Conservation (phyloP, 2,329 filamentous ascomycete genomes). For the Colletotrichum sp. region DNA sequence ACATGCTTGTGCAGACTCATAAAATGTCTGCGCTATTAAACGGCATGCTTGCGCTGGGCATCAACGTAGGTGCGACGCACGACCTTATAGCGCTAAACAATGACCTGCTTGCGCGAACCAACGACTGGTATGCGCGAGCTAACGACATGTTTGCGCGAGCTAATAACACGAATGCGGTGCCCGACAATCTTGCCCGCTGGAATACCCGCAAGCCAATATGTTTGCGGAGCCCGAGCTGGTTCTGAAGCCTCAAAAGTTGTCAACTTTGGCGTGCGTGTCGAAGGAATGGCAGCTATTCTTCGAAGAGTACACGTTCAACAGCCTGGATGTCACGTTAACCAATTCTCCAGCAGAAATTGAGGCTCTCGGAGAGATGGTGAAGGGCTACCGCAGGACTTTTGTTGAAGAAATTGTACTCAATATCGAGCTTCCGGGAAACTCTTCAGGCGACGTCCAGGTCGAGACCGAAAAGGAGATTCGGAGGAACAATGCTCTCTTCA, state of each 20-base stretch:
- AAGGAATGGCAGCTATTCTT: background rate
- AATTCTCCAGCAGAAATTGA: background rate
- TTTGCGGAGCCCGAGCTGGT: background rate
- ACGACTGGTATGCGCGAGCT: too few relatives aligned
- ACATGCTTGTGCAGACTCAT: background rate
- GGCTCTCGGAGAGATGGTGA: background rate
- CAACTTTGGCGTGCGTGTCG: background rate
- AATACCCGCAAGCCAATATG: background rate
- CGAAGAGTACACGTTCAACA: background rate
- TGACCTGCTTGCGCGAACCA: too few relatives aligned
- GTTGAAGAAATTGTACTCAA: background rate
- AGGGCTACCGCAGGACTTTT: background rate
- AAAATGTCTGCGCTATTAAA: background rate
- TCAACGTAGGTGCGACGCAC: background rate
- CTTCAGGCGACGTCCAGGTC: background rate
- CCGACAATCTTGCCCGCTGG: background rate
- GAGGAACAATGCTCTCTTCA: background rate
- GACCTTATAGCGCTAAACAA: background rate
- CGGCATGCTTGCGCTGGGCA: background rate
- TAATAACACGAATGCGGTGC: background rate
- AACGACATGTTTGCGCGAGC: too few relatives aligned
- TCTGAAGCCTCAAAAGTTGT: background rate
- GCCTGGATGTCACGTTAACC: background rate
- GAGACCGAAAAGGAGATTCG: background rate
- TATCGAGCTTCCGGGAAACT: background rate